Evolutionary conservation across 1,139 yeast species (phyloP), one percentile per base, ranked within the genome.

Genomic region (Diutina scorzettiae): DNA sequence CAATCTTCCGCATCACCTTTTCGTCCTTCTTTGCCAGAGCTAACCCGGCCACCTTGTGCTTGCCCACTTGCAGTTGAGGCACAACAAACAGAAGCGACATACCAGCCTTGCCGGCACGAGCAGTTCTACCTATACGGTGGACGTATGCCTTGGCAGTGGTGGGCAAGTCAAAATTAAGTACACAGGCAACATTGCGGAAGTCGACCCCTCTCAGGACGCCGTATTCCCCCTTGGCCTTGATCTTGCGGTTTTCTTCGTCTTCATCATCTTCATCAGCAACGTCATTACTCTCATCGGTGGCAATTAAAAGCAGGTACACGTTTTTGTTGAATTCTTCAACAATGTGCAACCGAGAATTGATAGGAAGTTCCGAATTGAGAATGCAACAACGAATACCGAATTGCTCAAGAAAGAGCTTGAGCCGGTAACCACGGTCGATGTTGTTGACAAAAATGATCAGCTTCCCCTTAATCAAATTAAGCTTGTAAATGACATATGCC

Each of bases 201-300:
- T 93, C 99, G 32, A 93, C 94, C 54, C 99, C 98, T 60, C 99
- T 77, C 27, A 96, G 83, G 36, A 89, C 96, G 49, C 97, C 95
- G 56, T 83, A 91, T 53, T 91, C 97, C 44, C 67, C 66, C 47
- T 66, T 67, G 30, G 59, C 56, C 43, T 62, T 64, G n/a, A 54
- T 50, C 40, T 58, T 65, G 45, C 59, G 17, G 25, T 30, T 30
- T 43, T 45, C 37, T 46, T 42, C 41, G 7, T 42, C 43, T 23
- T 47, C 48, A 7, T 47, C 51, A 5, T 42, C 51, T 18, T 47
- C 48, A 24, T 48, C 49, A 12, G 42, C 50, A 45, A 66, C 61
- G 49, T 75, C 78, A 49, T 77, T 78, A 21, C 86, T 75, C 54
- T 87, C 96, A 59, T 93, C 99, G 2, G 98, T 91, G 18, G 98